Conservation (phyloP, 169 alveolate species). For the Plasmodium knowlesi region DNA sequence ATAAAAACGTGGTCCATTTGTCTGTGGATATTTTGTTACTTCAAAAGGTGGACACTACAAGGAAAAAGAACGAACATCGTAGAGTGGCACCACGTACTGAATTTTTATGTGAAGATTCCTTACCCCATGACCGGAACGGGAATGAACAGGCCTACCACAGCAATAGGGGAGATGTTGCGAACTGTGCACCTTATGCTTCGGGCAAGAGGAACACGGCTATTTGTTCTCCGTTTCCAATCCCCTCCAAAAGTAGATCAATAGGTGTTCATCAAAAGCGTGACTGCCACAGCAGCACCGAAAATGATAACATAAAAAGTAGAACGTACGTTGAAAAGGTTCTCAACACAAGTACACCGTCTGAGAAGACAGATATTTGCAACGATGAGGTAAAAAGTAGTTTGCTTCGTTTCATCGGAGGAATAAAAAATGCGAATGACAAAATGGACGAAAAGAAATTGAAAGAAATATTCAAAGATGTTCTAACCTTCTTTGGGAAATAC, state of each 20-base stretch:
- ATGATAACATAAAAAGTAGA: background rate
- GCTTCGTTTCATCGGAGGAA: constrained; percentile 11
- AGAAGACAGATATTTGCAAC: background rate
- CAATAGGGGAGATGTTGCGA: background rate
- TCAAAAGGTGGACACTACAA: background rate
- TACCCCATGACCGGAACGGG: background rate
- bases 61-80: background rate
- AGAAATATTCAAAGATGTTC: constrained; percentile 14
- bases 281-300: background rate
- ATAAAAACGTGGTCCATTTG: constrained; percentile 28
- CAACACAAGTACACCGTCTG: background rate
- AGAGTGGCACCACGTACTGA: background rate
- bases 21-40: constrained; percentile 66
- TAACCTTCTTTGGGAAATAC: constrained; percentile 8
- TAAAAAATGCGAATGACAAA: constrained; percentile 3
- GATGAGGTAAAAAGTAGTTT: background rate
- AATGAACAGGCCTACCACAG: background rate
- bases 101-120: background rate
- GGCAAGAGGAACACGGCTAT: background rate
- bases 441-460: background rate
- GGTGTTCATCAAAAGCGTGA: background rate
- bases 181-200: background rate
- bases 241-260: background rate
- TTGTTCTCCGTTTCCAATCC: background rate
- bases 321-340: background rate